Conservation (phyloP, 1,139 yeast species). For the Saccharomyces hybrid region DNA sequence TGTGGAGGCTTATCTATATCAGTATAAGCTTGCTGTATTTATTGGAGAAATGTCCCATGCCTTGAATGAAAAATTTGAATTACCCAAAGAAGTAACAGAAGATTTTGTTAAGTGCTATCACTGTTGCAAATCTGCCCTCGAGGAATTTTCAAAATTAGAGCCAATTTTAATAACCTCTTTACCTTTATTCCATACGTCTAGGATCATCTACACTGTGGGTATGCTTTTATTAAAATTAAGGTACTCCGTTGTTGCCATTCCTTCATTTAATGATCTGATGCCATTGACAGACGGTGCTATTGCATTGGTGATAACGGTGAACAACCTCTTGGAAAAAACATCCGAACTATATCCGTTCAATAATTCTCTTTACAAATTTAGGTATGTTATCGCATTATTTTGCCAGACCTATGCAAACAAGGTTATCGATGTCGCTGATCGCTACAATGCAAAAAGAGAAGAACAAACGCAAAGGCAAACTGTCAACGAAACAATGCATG, state of each 20-base stretch:
- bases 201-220: conserved; percentile 64
- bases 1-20: conserved; percentile 69
- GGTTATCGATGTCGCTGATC: conserved; percentile 28
- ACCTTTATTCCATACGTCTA: conserved; percentile 56
- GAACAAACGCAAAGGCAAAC: not conserved
- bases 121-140: conserved; percentile 48
- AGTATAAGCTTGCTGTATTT: conserved; percentile 27
- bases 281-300: conserved; percentile 47
- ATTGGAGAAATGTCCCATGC: conserved; percentile 11
- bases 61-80: conserved; percentile 5
- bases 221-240: conserved; percentile 50
- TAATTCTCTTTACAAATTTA: conserved; percentile 45
- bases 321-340: conserved; percentile 29
- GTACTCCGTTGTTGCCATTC: conserved; percentile 47
- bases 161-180: conserved; percentile 43
- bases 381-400: conserved; percentile 49
- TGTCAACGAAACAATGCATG: not conserved
- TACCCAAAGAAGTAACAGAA: conserved; percentile 32
- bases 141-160: conserved; percentile 41
- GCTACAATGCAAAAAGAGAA: not conserved
- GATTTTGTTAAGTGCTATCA: conserved; percentile 47
- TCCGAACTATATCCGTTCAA: conserved; percentile 38
- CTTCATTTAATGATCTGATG: conserved; percentile 41
- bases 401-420: conserved; percentile 55
- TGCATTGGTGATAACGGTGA: conserved; percentile 38